phyloP scores from a whole-genome alignment of 2,329 filamentous ascomycete genomes.

The Pseudopithomyces chartarum region DNA sequence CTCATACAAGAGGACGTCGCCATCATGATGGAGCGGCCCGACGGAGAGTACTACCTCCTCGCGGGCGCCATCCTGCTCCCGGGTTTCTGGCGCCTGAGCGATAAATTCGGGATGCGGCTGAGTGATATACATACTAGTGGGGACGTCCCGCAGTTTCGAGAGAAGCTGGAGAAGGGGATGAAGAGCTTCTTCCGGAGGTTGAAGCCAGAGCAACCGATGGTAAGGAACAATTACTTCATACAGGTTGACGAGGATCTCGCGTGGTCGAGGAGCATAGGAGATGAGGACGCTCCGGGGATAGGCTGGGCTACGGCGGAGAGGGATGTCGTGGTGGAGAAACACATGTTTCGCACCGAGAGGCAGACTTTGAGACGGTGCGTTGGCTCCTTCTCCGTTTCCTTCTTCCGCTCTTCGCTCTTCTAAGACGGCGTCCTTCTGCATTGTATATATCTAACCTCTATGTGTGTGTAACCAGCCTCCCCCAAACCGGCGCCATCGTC shows the following conservation, averaged over 20 bases:
- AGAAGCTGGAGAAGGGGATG: constrained; percentile 79
- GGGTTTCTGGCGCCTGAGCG: constrained; percentile 81
- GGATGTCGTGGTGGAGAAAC: constrained; percentile 71
- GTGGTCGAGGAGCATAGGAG: constrained; percentile 78
- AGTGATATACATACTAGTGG: constrained; percentile 80
- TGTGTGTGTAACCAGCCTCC: constrained; percentile 49
- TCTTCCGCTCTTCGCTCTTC: too few relatives aligned
- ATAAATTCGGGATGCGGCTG: constrained; percentile 81
- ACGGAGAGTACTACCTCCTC: constrained; percentile 81
- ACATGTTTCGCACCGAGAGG: constrained; percentile 77
- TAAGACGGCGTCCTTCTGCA: too few relatives aligned
- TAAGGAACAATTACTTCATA: constrained; percentile 84
- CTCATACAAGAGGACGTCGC: constrained; percentile 83
- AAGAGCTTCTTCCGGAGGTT: constrained; percentile 78
- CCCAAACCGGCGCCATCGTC: constrained; percentile 55
- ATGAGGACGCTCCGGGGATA: constrained; percentile 67
- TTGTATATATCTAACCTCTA: too few relatives aligned
- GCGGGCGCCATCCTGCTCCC: constrained; percentile 76
- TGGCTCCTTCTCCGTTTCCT: too few relatives aligned
- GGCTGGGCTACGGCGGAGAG: constrained; percentile 80
- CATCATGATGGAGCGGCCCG: constrained; percentile 76
- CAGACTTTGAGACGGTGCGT: constrained; percentile 66
- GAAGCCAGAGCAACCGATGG: constrained; percentile 67
- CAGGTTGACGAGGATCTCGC: constrained; percentile 79
- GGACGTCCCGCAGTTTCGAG: constrained; percentile 72